phyloP scores from a whole-genome alignment of 2,329 filamentous ascomycete species.

The Pseudocercospora fuligena region DNA sequence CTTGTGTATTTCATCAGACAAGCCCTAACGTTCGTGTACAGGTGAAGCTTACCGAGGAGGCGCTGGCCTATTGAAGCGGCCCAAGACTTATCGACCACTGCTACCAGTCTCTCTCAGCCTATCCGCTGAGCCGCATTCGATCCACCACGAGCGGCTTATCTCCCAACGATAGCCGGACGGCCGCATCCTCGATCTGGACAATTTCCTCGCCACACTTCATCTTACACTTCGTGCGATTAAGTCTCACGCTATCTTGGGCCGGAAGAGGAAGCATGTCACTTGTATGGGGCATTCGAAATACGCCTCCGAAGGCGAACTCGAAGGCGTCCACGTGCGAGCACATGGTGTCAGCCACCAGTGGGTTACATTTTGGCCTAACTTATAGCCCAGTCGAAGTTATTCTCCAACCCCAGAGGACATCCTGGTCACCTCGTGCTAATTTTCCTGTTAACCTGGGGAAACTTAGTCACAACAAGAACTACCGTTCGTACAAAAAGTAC shows the following conservation, averaged over 20 bases:
- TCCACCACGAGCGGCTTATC: not conserved
- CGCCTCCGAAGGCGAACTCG: not conserved
- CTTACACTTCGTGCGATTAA: not conserved
- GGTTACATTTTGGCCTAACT: not conserved
- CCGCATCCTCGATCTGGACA: not conserved
- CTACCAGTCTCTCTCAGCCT: not conserved
- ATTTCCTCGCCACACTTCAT: not conserved
- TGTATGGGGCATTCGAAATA: not conserved
- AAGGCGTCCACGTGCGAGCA: slow-evolving; percentile 5
- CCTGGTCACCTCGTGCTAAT: not conserved
- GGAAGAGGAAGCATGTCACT: not conserved
- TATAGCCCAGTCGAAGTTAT: not conserved
- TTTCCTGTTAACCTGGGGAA: not conserved
- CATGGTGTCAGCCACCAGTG: not conserved
- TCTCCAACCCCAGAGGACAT: not conserved
- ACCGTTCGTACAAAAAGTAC: not conserved
- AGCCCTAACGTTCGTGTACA: not conserved
- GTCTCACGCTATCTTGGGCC: slow-evolving; percentile 4
- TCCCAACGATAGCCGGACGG: too few relatives aligned
- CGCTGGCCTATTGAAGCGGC: not conserved
- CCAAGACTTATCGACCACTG: not conserved
- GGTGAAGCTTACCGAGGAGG: not conserved
- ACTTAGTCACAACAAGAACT: not conserved
- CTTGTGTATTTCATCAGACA: not conserved
- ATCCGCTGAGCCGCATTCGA: not conserved